Conservation (phyloP, 371 early-diverging fungal genomes). For the Mortierella sp. region DNA sequence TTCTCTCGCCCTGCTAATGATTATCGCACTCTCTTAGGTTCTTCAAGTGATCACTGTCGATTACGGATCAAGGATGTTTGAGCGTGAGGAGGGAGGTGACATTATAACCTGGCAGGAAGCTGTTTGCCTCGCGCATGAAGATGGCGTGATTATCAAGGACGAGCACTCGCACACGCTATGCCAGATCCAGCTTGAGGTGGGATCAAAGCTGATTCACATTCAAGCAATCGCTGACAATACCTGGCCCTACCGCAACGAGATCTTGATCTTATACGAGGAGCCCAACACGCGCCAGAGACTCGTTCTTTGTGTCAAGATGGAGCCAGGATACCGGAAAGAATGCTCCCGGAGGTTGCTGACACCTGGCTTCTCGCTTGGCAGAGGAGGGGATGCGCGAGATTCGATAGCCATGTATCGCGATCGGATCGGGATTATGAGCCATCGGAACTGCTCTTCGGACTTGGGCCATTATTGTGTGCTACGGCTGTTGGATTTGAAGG, state of each 20-base stretch:
- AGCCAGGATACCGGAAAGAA: slow-evolving; percentile 25
- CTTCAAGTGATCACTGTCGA: slow-evolving; percentile 22
- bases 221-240: slow-evolving; percentile 34
- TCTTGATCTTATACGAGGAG: slow-evolving; percentile 42
- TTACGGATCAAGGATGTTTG: slow-evolving; percentile 19
- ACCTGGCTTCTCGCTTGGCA: slow-evolving; percentile 30
- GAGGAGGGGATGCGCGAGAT: slow-evolving; percentile 46
- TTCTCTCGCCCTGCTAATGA: no score
- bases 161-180: slow-evolving; percentile 28
- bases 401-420: slow-evolving; percentile 51
- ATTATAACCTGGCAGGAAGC: slow-evolving; percentile 27
- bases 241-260: slow-evolving; percentile 23
- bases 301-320: slow-evolving; percentile 27
- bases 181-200: slow-evolving; percentile 22
- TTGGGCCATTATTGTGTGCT: slow-evolving; percentile 42
- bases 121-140: slow-evolving; percentile 39
- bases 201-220: slow-evolving; percentile 29
- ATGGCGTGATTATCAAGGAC: slow-evolving; percentile 38
- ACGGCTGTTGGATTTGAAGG: slow-evolving; percentile 25
- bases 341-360: slow-evolving; percentile 12
- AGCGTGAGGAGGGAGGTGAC: slow-evolving; percentile 1
- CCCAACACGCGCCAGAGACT: slow-evolving; percentile 32
- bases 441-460: slow-evolving; percentile 34
- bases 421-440: slow-evolving; percentile 44
- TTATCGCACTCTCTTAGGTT: slow-evolving; percentile 16